These are phyloP conservation scores for Circinella umbellata DNA, from an alignment of 371 early-diverging fungal species.

Conservation along the genomic window DNA sequence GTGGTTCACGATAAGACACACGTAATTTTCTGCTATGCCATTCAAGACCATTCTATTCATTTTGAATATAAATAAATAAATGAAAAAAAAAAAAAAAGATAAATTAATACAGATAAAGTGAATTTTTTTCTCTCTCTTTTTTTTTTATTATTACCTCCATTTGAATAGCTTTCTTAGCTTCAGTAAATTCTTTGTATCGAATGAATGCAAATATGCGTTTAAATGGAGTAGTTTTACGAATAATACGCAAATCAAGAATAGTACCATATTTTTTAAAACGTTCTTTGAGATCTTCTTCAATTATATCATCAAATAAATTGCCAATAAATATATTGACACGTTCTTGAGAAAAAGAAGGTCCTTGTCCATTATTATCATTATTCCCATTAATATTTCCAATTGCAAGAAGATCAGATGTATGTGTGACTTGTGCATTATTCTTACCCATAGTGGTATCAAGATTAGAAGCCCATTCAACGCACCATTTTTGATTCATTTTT, in stretches of 20 bases:
- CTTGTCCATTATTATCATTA: no score
- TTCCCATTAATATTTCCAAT: no score
- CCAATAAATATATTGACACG: constrained; percentile 70
- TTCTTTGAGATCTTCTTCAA: constrained; percentile 48
- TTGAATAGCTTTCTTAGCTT: constrained; percentile 62
- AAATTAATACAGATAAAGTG: background rate
- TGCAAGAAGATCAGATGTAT: background rate
- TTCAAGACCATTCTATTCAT: constrained; percentile 14
- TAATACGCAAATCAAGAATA: constrained; percentile 55
- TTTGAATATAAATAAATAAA: background rate
- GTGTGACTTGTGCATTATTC: background rate
- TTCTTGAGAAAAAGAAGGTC: constrained; percentile 31
- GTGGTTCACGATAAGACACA: constrained; percentile 24
- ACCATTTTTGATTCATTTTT: constrained; percentile 43
- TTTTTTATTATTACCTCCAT: constrained; percentile 52
- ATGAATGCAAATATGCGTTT: constrained; percentile 70
- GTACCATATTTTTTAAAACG: constrained; percentile 65
- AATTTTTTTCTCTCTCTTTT: no score
- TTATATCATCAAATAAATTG: constrained; percentile 61
- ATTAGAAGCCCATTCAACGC: constrained; percentile 75
- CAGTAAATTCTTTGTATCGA: constrained; percentile 53
- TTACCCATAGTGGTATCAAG: constrained; percentile 29
- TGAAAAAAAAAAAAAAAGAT: background rate
- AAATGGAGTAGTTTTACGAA: constrained; percentile 35
- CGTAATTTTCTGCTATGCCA: constrained; percentile 17